These are phyloP conservation scores for Chlamydomonas schloesseri DNA, from an alignment of 139 green algal genomes.

Conservation along the genomic window DNA sequence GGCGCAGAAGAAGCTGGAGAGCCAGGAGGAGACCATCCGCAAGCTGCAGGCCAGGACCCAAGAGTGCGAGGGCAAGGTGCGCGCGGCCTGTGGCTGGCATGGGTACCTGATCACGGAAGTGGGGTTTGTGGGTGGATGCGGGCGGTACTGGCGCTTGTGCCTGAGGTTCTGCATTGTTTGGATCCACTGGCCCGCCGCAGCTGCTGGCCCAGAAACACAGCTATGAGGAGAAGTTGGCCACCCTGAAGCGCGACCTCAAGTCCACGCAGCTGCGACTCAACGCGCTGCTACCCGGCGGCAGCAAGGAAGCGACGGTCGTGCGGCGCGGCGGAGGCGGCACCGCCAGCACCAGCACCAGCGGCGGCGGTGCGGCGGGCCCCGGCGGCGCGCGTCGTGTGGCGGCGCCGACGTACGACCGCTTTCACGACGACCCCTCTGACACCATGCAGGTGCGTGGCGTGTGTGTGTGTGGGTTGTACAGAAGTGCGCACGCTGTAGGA, in stretches of 20 bases:
- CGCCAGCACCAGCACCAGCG: too few species aligned
- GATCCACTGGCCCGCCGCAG: too few species aligned
- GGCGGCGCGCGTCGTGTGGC: background rate
- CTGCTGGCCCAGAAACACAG: conserved; percentile 20
- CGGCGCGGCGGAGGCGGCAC: too few species aligned
- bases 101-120: too few species aligned
- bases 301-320: too few species aligned
- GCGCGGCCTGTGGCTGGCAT: too few species aligned
- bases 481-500: too few species aligned
- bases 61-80: conserved; percentile 1
- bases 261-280: conserved; percentile 12
- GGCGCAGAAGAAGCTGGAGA: background rate
- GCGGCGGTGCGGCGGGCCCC: background rate
- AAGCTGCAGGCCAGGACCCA: background rate
- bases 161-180: too few species aligned
- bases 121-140: too few species aligned
- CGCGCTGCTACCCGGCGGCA: background rate
- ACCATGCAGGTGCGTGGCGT: background rate
- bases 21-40: background rate
- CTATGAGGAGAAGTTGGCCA: background rate
- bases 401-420: conserved; percentile 13
- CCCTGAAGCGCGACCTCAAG: conserved; percentile 11
- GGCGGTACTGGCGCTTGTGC: too few species aligned
- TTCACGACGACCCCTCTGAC: conserved; percentile 16
- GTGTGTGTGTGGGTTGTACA: too few species aligned